phyloP scores from a whole-genome alignment of 2,329 filamentous ascomycete genomes.

The Pseudogymnoascus sp. region DNA sequence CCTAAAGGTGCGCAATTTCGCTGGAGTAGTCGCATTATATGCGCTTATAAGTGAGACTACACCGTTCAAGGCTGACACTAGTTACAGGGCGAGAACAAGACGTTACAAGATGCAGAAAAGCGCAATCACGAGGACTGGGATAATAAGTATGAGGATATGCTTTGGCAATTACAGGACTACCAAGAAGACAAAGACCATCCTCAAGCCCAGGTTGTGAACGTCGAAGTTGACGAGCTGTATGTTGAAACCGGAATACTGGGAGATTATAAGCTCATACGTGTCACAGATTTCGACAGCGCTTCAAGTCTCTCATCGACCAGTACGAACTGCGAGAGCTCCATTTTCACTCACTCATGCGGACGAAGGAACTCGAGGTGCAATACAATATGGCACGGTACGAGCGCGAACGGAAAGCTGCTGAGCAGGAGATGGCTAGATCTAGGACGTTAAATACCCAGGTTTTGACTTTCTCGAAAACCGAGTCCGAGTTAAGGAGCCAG shows the following conservation, averaged over 20 bases:
- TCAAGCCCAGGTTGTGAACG: conserved; percentile 70
- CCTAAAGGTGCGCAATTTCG: conserved; percentile 61
- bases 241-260: conserved; percentile 28
- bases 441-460: conserved; percentile 86
- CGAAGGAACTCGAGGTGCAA: conserved; percentile 92
- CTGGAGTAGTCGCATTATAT: background rate
- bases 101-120: conserved; percentile 77
- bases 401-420: conserved; percentile 80
- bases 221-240: conserved; percentile 84
- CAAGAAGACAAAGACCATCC: conserved; percentile 81
- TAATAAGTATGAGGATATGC: conserved; percentile 69
- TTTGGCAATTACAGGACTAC: conserved; percentile 79
- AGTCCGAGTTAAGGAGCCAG: conserved; percentile 86
- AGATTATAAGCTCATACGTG: conserved; percentile 34
- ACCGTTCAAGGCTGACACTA: background rate
- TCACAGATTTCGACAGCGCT: conserved; percentile 69
- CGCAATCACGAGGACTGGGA: conserved; percentile 77
- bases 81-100: conserved; percentile 79
- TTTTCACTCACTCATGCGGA: conserved; percentile 83
- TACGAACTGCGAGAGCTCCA: conserved; percentile 93
- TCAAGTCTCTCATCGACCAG: conserved; percentile 93
- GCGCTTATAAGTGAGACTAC: conserved; percentile 12
- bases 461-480: conserved; percentile 90
- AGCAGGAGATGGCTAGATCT: conserved; percentile 70
- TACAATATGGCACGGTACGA: conserved; percentile 84